Evolutionary conservation across 768 basidiomycete species (phyloP), one percentile per base, ranked within the genome.

Genomic region (Podaxis pistillaris): DNA sequence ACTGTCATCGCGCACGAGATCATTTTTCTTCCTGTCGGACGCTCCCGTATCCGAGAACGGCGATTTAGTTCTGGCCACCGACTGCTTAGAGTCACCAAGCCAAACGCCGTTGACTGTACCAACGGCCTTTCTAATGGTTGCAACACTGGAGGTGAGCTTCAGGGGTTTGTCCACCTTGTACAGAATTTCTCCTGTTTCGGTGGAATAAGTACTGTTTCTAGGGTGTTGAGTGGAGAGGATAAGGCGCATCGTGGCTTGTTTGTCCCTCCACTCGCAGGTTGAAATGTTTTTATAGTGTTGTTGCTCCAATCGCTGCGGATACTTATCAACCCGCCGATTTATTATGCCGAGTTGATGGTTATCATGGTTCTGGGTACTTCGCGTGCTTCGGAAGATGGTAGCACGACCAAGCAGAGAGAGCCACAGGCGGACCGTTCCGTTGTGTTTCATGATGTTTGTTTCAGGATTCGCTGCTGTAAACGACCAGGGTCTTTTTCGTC

Each of bases 161-260:
- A 30, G 58, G 1, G 62, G 64, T 2, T 67, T 65, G 13, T 63
- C 61, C 24, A 65, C 68, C 46, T 67, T 69, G 63, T 71, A 71
- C 4, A 72, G 37, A 4, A 66, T 55, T 24, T 69, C 62, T 3
- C 69, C 70, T 2, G 67, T 59, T 28, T 69, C 64, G 6, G 64
- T 68, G 36, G 63, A 56, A 51, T 68, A 72, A n/a, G 65, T 63
- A 12, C 67, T 58, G 49, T 70, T 62, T 49, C 65, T 68, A 9
- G 70, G 70, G 38, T 66, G 58, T 26, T 50, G 54, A 26, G 58
- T 65, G 9, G 68, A 69, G n/a, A 73, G 66, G 49, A 65, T 60
- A 41, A 73, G 69, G 19, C 64, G 64, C 70, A 71, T 70, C 6
- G 41, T 19, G 41, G n/a, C 15, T 15, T 13, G 41, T 44, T 44